Evolutionary conservation across 202 grass and related monocot species (phyloP), one percentile per base, ranked within the genome.

Genomic region (Dendrocalamus latiflorus): DNA sequence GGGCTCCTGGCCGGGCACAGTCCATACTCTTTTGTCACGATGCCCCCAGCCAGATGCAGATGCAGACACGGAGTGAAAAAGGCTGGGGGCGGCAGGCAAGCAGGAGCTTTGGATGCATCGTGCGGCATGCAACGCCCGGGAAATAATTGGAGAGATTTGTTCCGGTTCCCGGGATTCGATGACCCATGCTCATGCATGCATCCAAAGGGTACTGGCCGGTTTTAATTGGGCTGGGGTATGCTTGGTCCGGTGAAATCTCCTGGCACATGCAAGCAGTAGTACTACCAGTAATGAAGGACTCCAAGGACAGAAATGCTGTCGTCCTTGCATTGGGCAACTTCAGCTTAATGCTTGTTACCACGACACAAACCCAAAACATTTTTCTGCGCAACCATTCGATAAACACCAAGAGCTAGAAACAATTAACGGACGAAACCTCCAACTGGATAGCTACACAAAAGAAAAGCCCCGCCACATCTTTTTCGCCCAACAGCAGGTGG

Each of bases 111-210:
- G 78, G 70, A 70, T 16, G 72, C 64, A 77, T 33, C 13, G 51
- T 55, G 72, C 53, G 10, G 47, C 28, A 55, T 70, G 70, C 51
- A 26, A 60, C 62, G 74, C 44, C 83, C 56, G 56, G 16, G 56
- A 83, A 88, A 88, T 88, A 49, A 88, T 88, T 72, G 25, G 3
- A 2, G 85, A 65, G 56, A 83, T 87, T 82, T 87, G 78, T 60
- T 61, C 12, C 1, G 54, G 33, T 44, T 34, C 44, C 13, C 47
- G 78, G 63, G 85, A 71, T 77, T 66, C 26, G 86, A 42, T 77
- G 86, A 66, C 73, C 60, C n/a, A n/a, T n/a, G n/a, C n/a, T n/a
- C n/a, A n/a, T 47, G 28, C 68, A 82, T 16, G 45, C 72, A 56
- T 65, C 77, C 70, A 26, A 66, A 51, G 13, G 77, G 76, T 72